phyloP scores from a whole-genome alignment of 2,329 filamentous ascomycete genomes.

The Cladosporium cucumerinum region DNA sequence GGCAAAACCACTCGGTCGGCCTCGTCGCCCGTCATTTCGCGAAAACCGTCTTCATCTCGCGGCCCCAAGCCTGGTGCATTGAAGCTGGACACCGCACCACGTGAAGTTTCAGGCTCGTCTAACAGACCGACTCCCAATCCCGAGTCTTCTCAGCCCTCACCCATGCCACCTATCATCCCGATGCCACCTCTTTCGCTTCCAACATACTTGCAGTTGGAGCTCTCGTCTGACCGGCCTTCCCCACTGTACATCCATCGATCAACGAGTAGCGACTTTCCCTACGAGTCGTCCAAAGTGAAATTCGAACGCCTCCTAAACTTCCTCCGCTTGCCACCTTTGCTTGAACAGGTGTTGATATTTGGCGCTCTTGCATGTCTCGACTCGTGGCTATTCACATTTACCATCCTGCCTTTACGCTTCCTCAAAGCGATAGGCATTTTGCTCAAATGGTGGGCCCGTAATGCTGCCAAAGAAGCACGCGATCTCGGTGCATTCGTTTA shows the following conservation, averaged over 20 bases:
- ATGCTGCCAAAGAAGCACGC: constrained; percentile 66
- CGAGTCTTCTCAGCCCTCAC: constrained; percentile 35
- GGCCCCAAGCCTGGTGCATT: constrained; percentile 29
- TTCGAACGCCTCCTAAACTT: constrained; percentile 90
- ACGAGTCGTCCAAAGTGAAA: constrained; percentile 89
- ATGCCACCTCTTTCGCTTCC: constrained; percentile 61
- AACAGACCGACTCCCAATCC: constrained; percentile 33
- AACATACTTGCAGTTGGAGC: constrained; percentile 63
- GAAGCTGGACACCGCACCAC: constrained; percentile 34
- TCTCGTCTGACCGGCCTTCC: constrained; percentile 59
- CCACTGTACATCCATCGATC: constrained; percentile 62
- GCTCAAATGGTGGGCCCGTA: constrained; percentile 71
- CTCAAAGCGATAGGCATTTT: constrained; percentile 75
- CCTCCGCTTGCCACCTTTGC: constrained; percentile 71
- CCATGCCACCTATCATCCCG: constrained; percentile 54
- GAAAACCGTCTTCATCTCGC: constrained; percentile 35
- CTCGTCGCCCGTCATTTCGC: constrained; percentile 37
- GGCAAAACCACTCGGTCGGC: constrained; percentile 34
- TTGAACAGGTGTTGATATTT: constrained; percentile 84
- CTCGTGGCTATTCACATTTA: constrained; percentile 95
- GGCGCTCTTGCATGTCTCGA: constrained; percentile 89
- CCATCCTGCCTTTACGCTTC: constrained; percentile 87
- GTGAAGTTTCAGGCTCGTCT: constrained; percentile 7
- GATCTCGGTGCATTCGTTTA: constrained; percentile 77
- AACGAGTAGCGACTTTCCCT: constrained; percentile 61